phyloP scores from a whole-genome alignment of 805 yeast genomes.

The Candida glaebosa region DNA sequence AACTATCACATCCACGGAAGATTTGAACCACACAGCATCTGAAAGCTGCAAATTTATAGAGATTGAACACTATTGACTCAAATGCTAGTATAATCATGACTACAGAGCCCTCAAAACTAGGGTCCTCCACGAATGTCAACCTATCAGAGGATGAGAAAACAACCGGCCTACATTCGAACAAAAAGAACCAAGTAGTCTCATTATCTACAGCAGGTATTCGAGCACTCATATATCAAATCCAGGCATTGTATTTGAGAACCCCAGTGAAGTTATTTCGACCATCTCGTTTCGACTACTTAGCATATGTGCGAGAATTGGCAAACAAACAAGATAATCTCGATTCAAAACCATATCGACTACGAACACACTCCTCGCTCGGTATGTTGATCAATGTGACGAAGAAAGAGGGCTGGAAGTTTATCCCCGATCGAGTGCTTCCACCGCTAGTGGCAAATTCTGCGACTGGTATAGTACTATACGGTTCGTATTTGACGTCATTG shows the following conservation, averaged over 20 bases:
- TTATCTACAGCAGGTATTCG: constrained; percentile 83
- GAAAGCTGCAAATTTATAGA: no score
- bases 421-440: constrained; percentile 83
- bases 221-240: constrained; percentile 75
- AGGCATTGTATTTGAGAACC: constrained; percentile 75
- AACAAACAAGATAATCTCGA: constrained; percentile 43
- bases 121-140: background rate
- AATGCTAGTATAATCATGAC: constrained; percentile 1
- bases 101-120: background rate
- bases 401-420: constrained; percentile 79
- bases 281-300: constrained; percentile 81
- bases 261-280: constrained; percentile 87
- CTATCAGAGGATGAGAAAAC: background rate
- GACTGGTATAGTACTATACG: constrained; percentile 83
- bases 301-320: constrained; percentile 54
- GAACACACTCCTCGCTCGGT: constrained; percentile 79
- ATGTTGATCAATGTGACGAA: constrained; percentile 66
- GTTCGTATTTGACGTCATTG: constrained; percentile 66
- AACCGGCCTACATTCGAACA: background rate
- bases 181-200: constrained; percentile 55
- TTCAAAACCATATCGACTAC: constrained; percentile 48
- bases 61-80: background rate
- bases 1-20: no score
- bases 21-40: no score
- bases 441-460: constrained; percentile 86